These are phyloP conservation scores for Phaeolepiota aurea DNA, from an alignment of 768 basidiomycete genomes.

Conservation along the genomic window DNA sequence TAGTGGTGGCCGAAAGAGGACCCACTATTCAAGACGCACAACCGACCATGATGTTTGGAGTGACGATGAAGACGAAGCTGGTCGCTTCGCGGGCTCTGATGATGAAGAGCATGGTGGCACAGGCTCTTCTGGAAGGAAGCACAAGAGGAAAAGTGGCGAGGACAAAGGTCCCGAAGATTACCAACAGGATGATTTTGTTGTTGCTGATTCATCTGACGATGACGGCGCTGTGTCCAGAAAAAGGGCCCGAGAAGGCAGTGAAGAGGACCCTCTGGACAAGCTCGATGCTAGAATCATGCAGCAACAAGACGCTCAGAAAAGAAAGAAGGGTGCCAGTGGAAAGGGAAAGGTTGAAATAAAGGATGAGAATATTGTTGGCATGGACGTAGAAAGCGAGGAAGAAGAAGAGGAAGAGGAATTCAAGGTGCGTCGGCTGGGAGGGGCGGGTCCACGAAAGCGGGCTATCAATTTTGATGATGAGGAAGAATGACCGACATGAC, in stretches of 20 bases:
- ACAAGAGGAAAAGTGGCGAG: conserved; percentile 42
- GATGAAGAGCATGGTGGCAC: conserved; percentile 53
- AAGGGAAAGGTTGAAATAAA: conserved; percentile 18
- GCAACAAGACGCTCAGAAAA: conserved; percentile 43
- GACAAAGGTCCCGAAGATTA: conserved; percentile 60
- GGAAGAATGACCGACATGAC: conserved; percentile 38
- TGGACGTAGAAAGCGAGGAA: conserved; percentile 73
- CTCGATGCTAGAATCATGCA: conserved; percentile 61
- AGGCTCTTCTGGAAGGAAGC: conserved; percentile 25
- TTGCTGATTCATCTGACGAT: conserved; percentile 69
- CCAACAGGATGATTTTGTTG: conserved; percentile 80
- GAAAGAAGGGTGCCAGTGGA: conserved; percentile 19
- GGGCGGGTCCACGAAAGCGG: conserved; percentile 45
- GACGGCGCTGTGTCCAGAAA: conserved; percentile 38
- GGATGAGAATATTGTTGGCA: conserved; percentile 34
- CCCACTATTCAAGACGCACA: conserved; percentile 28
- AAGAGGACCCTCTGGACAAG: conserved; percentile 60
- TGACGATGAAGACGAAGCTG: conserved; percentile 63
- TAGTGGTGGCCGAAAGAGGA: conserved; percentile 38
- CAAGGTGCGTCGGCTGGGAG: conserved; percentile 48
- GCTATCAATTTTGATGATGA: conserved; percentile 56
- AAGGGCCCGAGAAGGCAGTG: conserved; percentile 27
- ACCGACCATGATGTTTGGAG: conserved; percentile 40
- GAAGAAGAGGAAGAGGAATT: conserved; percentile 70
- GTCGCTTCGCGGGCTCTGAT: conserved; percentile 34